A percentile compares a stretch with the other conserved stretches of the same genome.
Evolutionary conservation across 2,329 filamentous ascomycete genomes (phyloP).

Genomic region (Ophiostoma fasciatum): DNA sequence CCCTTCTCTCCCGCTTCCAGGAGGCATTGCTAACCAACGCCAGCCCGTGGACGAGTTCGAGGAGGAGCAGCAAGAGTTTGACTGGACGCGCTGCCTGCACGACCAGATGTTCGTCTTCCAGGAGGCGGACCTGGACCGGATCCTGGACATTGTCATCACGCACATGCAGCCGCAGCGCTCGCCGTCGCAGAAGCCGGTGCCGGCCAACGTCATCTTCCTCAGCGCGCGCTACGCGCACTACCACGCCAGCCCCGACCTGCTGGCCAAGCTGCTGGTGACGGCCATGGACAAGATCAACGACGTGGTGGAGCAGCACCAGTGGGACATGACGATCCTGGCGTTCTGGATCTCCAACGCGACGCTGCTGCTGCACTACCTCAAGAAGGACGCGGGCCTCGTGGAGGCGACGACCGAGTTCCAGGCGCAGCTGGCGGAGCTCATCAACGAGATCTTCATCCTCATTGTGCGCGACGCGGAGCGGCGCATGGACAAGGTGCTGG

Average conservation of each 20-base stretch:
- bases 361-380: slow-evolving; percentile 85
- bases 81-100: slow-evolving; percentile 86
- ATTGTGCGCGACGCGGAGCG: slow-evolving; percentile 94
- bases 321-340: slow-evolving; percentile 98
- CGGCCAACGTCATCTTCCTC: slow-evolving; percentile 91
- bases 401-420: slow-evolving; percentile 79
- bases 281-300: slow-evolving; percentile 96
- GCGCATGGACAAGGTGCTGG: slow-evolving; percentile 88
- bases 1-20: slow-evolving; percentile 12
- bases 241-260: slow-evolving; percentile 72
- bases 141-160: slow-evolving; percentile 90
- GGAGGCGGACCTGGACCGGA: slow-evolving; percentile 78
- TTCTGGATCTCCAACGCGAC: slow-evolving; percentile 99
- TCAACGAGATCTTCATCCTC: slow-evolving; percentile 96
- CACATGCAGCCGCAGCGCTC: slow-evolving; percentile 96
- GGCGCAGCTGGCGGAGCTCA: slow-evolving; percentile 79
- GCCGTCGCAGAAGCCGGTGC: slow-evolving; percentile 92
- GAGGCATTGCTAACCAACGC: too few species aligned
- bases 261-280: slow-evolving; percentile 64
- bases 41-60: slow-evolving; percentile 66
- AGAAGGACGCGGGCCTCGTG: slow-evolving; percentile 76
- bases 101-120: slow-evolving; percentile 99
- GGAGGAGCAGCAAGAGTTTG: slow-evolving; percentile 85
- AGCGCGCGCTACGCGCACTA: slow-evolving; percentile 95
- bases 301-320: slow-evolving; percentile 88